Evolutionary conservation across 441 rosid species (phyloP).

Genomic region (Jatropha podagrica): DNA sequence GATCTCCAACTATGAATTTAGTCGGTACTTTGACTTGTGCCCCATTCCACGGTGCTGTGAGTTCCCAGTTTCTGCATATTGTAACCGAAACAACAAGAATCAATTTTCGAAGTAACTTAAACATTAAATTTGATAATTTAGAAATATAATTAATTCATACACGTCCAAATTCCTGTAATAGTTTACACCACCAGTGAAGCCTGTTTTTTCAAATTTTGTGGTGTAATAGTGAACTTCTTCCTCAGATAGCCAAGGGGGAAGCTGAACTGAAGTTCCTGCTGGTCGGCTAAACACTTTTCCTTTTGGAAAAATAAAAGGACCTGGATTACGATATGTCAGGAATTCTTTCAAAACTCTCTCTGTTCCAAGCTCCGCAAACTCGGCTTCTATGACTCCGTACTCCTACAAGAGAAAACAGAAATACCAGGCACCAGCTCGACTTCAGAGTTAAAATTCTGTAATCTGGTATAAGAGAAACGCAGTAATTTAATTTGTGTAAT

Average conservation of each 20-base stretch:
- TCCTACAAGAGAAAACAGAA: conserved; percentile 29
- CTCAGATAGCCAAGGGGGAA: conserved; percentile 76
- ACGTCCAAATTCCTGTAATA: conserved; percentile 59
- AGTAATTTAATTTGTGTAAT: not conserved
- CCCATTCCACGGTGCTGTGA: conserved; percentile 79
- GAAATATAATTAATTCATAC: conserved; percentile 25
- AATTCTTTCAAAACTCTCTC: conserved; percentile 49
- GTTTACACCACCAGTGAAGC: conserved; percentile 72
- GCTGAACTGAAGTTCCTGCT: conserved; percentile 30
- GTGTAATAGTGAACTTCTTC: conserved; percentile 58
- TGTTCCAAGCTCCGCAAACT: conserved; percentile 50
- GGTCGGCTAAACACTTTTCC: conserved; percentile 48
- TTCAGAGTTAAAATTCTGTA: too few relatives aligned
- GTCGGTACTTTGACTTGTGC: conserved; percentile 55
- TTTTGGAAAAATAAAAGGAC: conserved; percentile 51
- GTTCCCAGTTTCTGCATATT: conserved; percentile 66
- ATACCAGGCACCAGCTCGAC: not conserved
- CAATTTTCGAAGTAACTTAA: too few relatives aligned
- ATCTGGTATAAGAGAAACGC: too few relatives aligned
- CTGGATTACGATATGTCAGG: conserved; percentile 44
- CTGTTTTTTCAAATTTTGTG: conserved; percentile 54
- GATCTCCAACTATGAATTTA: conserved; percentile 80
- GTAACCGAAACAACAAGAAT: not conserved
- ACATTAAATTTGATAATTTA: too few relatives aligned
- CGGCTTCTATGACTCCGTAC: conserved; percentile 68